Evolutionary conservation across 1,284 basidiomycete genomes (phyloP), one percentile per base, ranked within the genome.

Genomic region (Leccinum fallax): DNA sequence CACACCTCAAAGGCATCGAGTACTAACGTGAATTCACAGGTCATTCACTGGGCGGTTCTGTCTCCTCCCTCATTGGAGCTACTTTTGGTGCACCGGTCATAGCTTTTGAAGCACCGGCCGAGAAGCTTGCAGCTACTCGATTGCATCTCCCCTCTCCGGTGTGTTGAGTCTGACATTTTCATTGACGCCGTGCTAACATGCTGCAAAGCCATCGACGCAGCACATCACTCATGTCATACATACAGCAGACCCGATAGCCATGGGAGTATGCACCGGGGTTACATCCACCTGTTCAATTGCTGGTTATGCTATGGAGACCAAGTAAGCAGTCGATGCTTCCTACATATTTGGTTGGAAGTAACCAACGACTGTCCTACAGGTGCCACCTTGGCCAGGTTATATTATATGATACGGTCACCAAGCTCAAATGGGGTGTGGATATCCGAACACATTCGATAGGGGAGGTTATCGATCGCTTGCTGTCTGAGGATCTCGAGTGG

Each of bases 31-130:
- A 26, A 21, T 46, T 15, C 21, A 15, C 7, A 43, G 88, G 92
- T 0, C 87, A 88, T 66, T 88, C 86, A 5, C 72, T 96, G 19
- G 21, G 94, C n/a, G 94, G 94, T 0, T 81, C 89, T 0, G 73
- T 96, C n/a, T 87, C 93, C 0, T 85, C 90, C 0, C 81, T 96
- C 19, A 78, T 96, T 11, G 93, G 90, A 0, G 81, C 85, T 10
- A 93, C 94, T 0, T 96, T 95, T 71, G 94, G 94, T 34, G 85
- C 84, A 11, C 94, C 94, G 0, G 89, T 89, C 5, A 87, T 97
- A 16, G 85, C 93, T 0, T 94, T 94, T 69, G 92, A 95, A 77
- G 82, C 90, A 1, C 92, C 92, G 0, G 92, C 85, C 3, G 93
- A 95, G 73, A 84, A 83, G 52, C 77, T 93, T 56, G 88, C 93